Base-by-base conservation (phyloP, 768 basidiomycete genomes). In the Collybia mongolica region DNA sequence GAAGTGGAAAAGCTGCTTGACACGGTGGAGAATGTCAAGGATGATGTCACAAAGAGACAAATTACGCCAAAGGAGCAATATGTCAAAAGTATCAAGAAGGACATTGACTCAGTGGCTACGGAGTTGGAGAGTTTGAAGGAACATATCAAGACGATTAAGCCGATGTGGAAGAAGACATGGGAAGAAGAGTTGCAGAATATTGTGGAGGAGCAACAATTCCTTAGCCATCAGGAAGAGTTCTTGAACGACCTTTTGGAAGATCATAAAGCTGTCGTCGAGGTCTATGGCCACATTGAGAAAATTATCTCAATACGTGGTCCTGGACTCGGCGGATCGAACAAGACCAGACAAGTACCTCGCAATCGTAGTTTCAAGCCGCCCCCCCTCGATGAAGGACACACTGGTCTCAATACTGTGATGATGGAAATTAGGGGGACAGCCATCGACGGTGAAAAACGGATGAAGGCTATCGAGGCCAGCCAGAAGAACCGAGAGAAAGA, bases 131-230 rank as follows among this genome's bases (percentile, higher is more conserved):
- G 82, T 60, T 72, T 98, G 51, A 82, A 82, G 60, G 83, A 86
- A 58, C 92, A 96, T 66, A 89, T 98, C 57, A 81, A 85, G 58
- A 88, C 90, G 9, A 81, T 95, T 61, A 93, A 89, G 61, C 93
- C 96, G 38, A 92, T 91, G 81, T 99, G 96, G 96, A 91, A 95
- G 76, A 93, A 95, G 79, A 98, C 94, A 17, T 99, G 96, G 96
- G 90, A 91, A 61, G 86, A 92, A 63, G 96, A 99, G 71, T 66
- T 99, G 64, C 89, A 93, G 75, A 92, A 93, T 56, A 94, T 99
- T 49, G 89, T 98, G 51, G 94, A 97, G 65, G 96, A 99, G 66
- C 95, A 99, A 65, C 90, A 94, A 58, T 90, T 97, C 73, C 72
- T 98, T 52, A 83, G 82, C 6, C 90, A 97, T 62, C 95, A 98